Evolutionary conservation across 176 grass and related monocot species (phyloP), one percentile per base, ranked within the genome.

Genomic region (Elymus sibiricus): DNA sequence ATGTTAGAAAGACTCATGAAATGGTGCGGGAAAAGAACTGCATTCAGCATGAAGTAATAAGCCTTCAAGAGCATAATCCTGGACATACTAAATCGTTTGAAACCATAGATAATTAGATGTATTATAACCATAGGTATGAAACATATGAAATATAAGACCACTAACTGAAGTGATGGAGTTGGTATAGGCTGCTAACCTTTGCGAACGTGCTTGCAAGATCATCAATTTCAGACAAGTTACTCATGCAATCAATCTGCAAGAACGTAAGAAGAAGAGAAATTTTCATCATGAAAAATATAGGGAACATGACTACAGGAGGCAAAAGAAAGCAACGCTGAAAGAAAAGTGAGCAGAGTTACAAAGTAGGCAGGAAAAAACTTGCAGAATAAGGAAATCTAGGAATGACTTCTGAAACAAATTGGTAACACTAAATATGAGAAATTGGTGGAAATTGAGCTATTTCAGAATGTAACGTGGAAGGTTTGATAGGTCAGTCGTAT

Each of bases 191-290:
- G 64, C 87, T 69, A 90, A 98, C 96, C 96, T 95, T 98, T 44
- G 88, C 90, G 82, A 98, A 98, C 53, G 96, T 98, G 83, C 86
- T 98, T 70, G 93, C 80, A 79, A 98, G 93, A 86, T 98, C 96
- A 84, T 98, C 96, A 77, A 92, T 91, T 85, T 98, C 91, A 59
- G 88, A 90, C 72, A 95, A 84, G 82, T 94, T 95, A 81, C 91
- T 90, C 71, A 90, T 85, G 61, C 70, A 78, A 70, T 92, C 96
- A 91, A 89, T 83, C 96, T 98, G 93, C 76, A 92, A 60, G 53
- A 87, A 81, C 47, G 74, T 62, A 87, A 22, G 34, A 79, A 29
- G 11, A 70, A 86, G 56, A 34, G 6, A 51, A 88, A 72, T 34
- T 19, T 35, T 63, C 12, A 8, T 61, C 40, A 73, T 35, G 55